Evolutionary conservation across 805 yeast species (phyloP).

Genomic region (Metschnikowia borealis): DNA sequence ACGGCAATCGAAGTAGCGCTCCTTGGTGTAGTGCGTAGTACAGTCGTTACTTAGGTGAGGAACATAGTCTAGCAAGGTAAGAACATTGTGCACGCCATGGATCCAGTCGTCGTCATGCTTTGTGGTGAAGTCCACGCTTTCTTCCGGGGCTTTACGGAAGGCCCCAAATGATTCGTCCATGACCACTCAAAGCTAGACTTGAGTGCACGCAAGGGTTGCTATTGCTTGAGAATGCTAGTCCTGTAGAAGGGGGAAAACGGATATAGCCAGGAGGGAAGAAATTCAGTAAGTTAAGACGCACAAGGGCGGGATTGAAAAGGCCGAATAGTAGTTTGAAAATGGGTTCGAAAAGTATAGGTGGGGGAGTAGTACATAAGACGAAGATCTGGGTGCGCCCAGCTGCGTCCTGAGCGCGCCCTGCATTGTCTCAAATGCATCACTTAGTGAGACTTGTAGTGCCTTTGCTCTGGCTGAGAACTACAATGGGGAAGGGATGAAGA

Average conservation of each 20-base stretch:
- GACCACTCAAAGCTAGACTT: neutral
- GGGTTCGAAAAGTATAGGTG: neutral
- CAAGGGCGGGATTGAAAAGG: neutral
- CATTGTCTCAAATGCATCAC: neutral
- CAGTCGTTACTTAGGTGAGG: neutral
- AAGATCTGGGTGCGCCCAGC: conserved; percentile 1
- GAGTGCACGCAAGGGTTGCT: neutral
- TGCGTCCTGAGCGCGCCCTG: neutral
- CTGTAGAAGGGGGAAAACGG: neutral
- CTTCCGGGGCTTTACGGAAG: conserved; percentile 5
- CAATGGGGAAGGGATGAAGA: neutral
- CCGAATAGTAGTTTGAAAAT: too few species aligned
- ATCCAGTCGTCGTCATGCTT: conserved; percentile 7
- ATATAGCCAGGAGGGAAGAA: neutral
- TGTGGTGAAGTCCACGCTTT: conserved; percentile 7
- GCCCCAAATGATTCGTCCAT: conserved; percentile 3
- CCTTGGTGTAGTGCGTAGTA: neutral
- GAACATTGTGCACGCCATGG: conserved; percentile 22
- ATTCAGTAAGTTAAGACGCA: neutral
- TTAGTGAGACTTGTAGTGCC: neutral
- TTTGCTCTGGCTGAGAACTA: neutral
- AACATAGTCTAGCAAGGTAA: conserved; percentile 6
- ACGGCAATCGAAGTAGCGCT: neutral
- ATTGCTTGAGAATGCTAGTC: neutral
- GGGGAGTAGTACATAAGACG: neutral